phyloP scores from a whole-genome alignment of 2,329 filamentous ascomycete genomes.

The Nemania sp. region DNA sequence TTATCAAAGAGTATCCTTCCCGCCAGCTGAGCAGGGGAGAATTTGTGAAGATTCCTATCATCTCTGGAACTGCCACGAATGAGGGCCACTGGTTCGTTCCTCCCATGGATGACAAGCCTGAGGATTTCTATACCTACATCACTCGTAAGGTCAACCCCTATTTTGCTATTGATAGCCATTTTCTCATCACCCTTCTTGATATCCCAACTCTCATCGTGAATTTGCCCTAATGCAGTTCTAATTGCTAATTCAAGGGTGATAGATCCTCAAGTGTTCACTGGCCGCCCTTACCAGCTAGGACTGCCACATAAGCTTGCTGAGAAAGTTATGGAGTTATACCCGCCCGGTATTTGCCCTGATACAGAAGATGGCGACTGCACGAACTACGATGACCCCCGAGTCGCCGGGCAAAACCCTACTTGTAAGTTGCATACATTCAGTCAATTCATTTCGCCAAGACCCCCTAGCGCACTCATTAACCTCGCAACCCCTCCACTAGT shows the following conservation, averaged over 20 bases:
- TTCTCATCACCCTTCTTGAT: background rate
- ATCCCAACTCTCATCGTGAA: no score
- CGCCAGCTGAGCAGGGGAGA: background rate
- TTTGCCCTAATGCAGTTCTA: background rate
- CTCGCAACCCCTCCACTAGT: background rate
- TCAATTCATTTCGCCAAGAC: no score
- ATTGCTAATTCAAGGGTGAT: background rate
- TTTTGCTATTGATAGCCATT: background rate
- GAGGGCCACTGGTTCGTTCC: slow-evolving; percentile 7
- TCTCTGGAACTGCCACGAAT: slow-evolving; percentile 6
- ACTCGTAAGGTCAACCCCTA: background rate
- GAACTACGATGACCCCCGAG: background rate
- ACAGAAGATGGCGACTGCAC: background rate
- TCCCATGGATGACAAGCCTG: slow-evolving; percentile 3
- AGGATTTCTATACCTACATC: slow-evolving; percentile 11
- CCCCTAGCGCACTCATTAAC: background rate
- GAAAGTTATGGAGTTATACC: slow-evolving; percentile 4
- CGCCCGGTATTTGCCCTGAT: slow-evolving; percentile 2
- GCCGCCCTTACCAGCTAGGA: slow-evolving; percentile 4
- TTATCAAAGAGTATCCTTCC: slow-evolving; percentile 7
- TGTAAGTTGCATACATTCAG: background rate
- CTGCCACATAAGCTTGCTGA: slow-evolving; percentile 2
- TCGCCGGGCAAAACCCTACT: slow-evolving; percentile 3
- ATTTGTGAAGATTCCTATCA: slow-evolving; percentile 9
- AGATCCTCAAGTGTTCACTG: slow-evolving; percentile 11